phyloP scores from a whole-genome alignment of 2,329 filamentous ascomycete species.

The Fusarium fujikuroi region DNA sequence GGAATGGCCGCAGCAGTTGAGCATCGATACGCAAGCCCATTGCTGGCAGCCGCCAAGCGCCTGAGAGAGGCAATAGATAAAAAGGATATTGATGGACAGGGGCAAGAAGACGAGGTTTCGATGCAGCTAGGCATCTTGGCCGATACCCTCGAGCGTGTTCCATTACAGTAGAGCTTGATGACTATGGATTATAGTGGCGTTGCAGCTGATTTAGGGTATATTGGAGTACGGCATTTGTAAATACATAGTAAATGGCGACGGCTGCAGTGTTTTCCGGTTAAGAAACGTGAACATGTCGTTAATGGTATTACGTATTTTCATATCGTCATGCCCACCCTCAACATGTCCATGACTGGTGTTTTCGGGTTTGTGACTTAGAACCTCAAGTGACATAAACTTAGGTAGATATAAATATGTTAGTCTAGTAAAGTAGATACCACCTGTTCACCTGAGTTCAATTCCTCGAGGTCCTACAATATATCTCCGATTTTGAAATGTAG shows the following conservation, averaged over 20 bases:
- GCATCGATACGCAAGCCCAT: slow-evolving; percentile 67
- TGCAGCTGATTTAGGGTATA: slow-evolving; percentile 8
- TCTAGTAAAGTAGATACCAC: too few species aligned
- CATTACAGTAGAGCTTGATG: slow-evolving; percentile 49
- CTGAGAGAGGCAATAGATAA: slow-evolving; percentile 49
- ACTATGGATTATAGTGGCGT: slow-evolving; percentile 1
- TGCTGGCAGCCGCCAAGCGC: slow-evolving; percentile 56
- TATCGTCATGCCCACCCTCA: not conserved
- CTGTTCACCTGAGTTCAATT: not conserved
- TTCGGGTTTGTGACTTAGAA: not conserved
- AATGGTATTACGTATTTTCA: not conserved
- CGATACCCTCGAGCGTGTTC: slow-evolving; percentile 55
- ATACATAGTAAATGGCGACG: not conserved
- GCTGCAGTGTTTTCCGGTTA: not conserved
- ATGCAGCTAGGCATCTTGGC: slow-evolving; percentile 56
- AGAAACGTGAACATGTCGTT: not conserved
- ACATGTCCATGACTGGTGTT: too few species aligned
- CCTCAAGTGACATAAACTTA: not conserved
- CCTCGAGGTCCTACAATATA: not conserved
- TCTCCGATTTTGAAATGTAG: not conserved
- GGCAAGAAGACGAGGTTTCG: slow-evolving; percentile 43
- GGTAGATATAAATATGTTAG: not conserved
- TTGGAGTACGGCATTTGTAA: slow-evolving; percentile 14
- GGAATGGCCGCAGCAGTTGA: slow-evolving; percentile 68
- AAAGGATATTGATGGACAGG: slow-evolving; percentile 48